Percentiles rank a stretch among this genome's conserved stretches.
These are phyloP conservation scores for Cyberlindnera lachancei DNA, from an alignment of 805 yeast genomes.

Conservation along the genomic window DNA sequence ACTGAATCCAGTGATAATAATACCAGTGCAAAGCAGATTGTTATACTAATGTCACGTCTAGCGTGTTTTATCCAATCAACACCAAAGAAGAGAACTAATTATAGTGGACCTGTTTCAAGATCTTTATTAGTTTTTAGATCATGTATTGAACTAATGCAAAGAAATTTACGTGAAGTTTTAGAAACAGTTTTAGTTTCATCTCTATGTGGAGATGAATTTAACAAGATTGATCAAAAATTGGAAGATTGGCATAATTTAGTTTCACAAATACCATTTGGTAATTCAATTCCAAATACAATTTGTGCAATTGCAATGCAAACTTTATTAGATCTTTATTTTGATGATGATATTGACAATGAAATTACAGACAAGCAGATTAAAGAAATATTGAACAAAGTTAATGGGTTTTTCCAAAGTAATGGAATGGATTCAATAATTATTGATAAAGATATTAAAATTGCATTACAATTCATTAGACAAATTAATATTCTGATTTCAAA, in stretches of 20 bases:
- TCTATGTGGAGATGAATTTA: slow-evolving; percentile 48
- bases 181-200: slow-evolving; percentile 45
- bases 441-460: neutral
- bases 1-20: too few species aligned
- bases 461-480: slow-evolving; percentile 1
- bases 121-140: slow-evolving; percentile 61
- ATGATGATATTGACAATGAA: slow-evolving; percentile 1
- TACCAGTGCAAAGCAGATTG: slow-evolving; percentile 24
- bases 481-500: slow-evolving; percentile 1
- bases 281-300: slow-evolving; percentile 49
- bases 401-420: too few species aligned
- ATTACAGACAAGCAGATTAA: neutral
- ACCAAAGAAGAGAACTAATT: slow-evolving; percentile 45
- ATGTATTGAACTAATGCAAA: slow-evolving; percentile 45
- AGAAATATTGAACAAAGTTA: too few species aligned
- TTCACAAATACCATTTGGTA: slow-evolving; percentile 52
- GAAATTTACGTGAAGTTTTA: slow-evolving; percentile 44
- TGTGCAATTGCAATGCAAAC: slow-evolving; percentile 53
- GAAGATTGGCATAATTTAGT: slow-evolving; percentile 54
- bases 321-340: slow-evolving; percentile 14
- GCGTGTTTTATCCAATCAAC: slow-evolving; percentile 35
- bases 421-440: too few species aligned
- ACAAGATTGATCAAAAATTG: slow-evolving; percentile 40
- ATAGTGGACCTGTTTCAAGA: slow-evolving; percentile 66
- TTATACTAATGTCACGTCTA: slow-evolving; percentile 40